Evolutionary conservation across 1,139 yeast genomes (phyloP), one percentile per base, ranked within the genome.

Genomic region (Suhomyces anneliseae): DNA sequence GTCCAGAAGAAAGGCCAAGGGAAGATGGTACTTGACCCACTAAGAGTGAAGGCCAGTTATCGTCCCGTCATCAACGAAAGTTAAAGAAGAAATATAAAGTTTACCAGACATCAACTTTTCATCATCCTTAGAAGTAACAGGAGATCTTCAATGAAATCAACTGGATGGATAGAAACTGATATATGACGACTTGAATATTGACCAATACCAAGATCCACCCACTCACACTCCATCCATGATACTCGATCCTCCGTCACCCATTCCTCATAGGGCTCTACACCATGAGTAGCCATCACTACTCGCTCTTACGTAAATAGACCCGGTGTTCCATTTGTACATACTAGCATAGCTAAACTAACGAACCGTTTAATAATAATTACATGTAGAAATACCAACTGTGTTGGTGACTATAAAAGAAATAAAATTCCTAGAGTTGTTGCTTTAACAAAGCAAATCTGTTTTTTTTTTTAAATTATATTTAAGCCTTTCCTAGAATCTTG

Each of bases 11-110:
- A 85, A 74, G 61, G 86, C 83, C 38, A 93, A 93, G 72, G 97
- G 97, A 8, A 83, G 99, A 70, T 92, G 98, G 98, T 90, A 82
- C 62, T 72, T 93, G 60, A 77, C 95, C 41, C 95, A 93, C 62
- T 92, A 70, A 19, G 24, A 19, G 34, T 35, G 24, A 19, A 19
- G 24, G 4, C 24, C n/a, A 11, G 34, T n/a, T 7, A 4, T 6
- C 4, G 6, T 31, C 34, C 34, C 11, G n/a, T 11, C 11, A 31
- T 6, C n/a, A 11, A 4, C 6, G 5, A n/a, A 11, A 31, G n/a
- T 4, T 4, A 31, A 31, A 31, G 34, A 31, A 31, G 34, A 31
- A 3, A 11, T 4, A n/a, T 1, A n/a, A 11, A 10, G 3, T 31
- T n/a, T n/a, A 4, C n/a, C 2, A 1, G 6, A 10, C n/a, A 31